Evolutionary conservation across 129 eudicot species (phyloP).

Genomic region (Helianthus annuus): HanXRQr2.0-SUNRISE NC_035436.2:199109691-199110190

Average conservation of each 20-base stretch:
- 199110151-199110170: too few species aligned
- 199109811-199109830: background rate
- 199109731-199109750: background rate
- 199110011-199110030: background rate
- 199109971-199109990: background rate
- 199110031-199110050: background rate
- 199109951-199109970: slow-evolving; percentile 32
- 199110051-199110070: background rate
- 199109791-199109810: slow-evolving; percentile 2
- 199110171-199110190: too few species aligned
- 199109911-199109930: slow-evolving; percentile 32
- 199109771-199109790: background rate
- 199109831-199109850: background rate
- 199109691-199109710: background rate
- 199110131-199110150: background rate
- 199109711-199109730: background rate
- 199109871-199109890: slow-evolving; percentile 27
- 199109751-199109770: background rate
- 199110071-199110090: background rate
- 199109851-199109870: slow-evolving; percentile 1
- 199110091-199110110: background rate
- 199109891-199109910: slow-evolving; percentile 31
- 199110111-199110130: background rate
- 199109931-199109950: slow-evolving; percentile 29
- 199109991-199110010: slow-evolving; percentile 15